Base-by-base conservation (phyloP, 441 rosid genomes). In the Flueggea neowawraea region DNA sequence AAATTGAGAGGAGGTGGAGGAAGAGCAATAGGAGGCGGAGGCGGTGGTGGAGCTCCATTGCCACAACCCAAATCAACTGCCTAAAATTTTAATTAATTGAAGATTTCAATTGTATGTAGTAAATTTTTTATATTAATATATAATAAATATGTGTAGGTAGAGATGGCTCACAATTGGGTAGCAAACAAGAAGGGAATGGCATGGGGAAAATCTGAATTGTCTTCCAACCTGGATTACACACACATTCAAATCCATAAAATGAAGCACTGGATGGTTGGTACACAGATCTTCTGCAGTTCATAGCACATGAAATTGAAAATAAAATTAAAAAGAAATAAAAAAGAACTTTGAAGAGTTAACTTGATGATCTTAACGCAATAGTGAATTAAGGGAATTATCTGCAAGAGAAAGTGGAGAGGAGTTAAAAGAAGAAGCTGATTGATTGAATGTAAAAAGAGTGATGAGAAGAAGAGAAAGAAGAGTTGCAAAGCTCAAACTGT, bases 201-300 rank as follows among this genome's bases (percentile, higher is more conserved):
- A 72, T 6, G 17, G 71, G 68, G 55, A 70, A 77, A 55, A 67
- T 61, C 69, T 73, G 72, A 4, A 72, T 53, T 75, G 60, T 79
- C 58, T 43, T 69, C 89, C 87, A 84, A 33, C 85, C 85, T 65
- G 81, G 33, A 48, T 67, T 3, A 59, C 90, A 84, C n/a, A 50
- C 45, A 61, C 87, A 82, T 0, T 76, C 78, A 66, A 73, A 68
- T 4, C 76, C 75, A 5, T 17, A 44, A 12, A 52, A 0, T 16
- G 65, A 39, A 51, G 54, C 2, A 48, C 17, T 55, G 3, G 61
- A 39, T 59, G 39, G 52, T 50, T n/a, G 50, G 60, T 3, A 58
- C 82, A 79, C 17, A 32, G 3, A 31, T 4, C 53, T 15, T 33
- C 65, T 62, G 64, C 36, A 65, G 13, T 12, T 33, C 48, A 65